Conservation (phyloP, 2,329 filamentous ascomycete genomes). For the Fusarium chlamydosporum region DNA sequence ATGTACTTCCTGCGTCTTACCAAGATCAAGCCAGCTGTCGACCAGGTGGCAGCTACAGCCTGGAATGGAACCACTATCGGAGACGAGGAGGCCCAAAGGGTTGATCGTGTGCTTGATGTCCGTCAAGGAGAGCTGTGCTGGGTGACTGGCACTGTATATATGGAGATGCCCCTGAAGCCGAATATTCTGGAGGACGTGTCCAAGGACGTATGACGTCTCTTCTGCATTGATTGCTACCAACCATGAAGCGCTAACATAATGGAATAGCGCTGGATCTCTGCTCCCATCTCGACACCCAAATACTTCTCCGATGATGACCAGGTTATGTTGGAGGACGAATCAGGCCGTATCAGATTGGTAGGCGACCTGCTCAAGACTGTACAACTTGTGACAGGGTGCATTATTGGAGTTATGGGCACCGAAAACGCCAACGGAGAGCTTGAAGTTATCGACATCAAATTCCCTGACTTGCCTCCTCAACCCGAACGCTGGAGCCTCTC, state of each 20-base stretch:
- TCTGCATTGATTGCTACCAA: not conserved
- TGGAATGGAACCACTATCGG: constrained; percentile 86
- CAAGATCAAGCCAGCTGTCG: constrained; percentile 86
- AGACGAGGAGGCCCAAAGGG: constrained; percentile 79
- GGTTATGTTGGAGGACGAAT: constrained; percentile 95
- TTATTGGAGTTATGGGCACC: constrained; percentile 93
- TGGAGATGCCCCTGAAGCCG: constrained; percentile 96
- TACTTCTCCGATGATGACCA: constrained; percentile 79
- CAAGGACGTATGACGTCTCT: constrained; percentile 76
- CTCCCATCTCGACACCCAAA: constrained; percentile 80
- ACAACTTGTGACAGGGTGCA: constrained; percentile 90
- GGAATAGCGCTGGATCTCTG: constrained; percentile 85
- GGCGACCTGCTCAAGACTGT: constrained; percentile 77
- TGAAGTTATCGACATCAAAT: constrained; percentile 89
- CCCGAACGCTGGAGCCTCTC: constrained; percentile 82
- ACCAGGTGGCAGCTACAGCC: constrained; percentile 77
- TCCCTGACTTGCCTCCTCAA: constrained; percentile 88
- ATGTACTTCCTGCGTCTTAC: constrained; percentile 96
- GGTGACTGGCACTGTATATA: constrained; percentile 94
- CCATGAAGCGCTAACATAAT: constrained; percentile 10
- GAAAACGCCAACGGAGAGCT: constrained; percentile 94
- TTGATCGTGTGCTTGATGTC: constrained; percentile 93
- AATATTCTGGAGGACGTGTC: constrained; percentile 96
- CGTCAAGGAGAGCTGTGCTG: constrained; percentile 96
- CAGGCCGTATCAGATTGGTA: constrained; percentile 84